Percentiles rank a stretch among this genome's conserved stretches.
Evolutionary conservation across 805 yeast genomes (phyloP).

Genomic region (Tetrapisispora arboricola): DNA sequence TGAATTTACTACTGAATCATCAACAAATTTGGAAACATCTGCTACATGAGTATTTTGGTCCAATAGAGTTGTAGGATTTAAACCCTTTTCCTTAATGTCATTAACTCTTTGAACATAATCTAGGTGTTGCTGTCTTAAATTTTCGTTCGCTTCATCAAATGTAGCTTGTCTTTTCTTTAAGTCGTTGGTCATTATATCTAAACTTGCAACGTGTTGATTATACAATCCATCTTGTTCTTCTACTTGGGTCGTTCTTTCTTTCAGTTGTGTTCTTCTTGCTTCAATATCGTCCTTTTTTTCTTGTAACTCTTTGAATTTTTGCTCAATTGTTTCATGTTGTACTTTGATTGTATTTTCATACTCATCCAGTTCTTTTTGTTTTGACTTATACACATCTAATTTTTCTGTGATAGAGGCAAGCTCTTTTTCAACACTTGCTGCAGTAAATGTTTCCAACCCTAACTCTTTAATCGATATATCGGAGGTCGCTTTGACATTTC

Average conservation of each 20-base stretch:
- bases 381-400: slow-evolving; percentile 16
- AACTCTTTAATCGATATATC: slow-evolving; percentile 64
- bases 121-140: slow-evolving; percentile 30
- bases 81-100: slow-evolving; percentile 22
- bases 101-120: slow-evolving; percentile 30
- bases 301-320: slow-evolving; percentile 25
- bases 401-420: slow-evolving; percentile 28
- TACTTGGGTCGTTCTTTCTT: slow-evolving; percentile 27
- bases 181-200: slow-evolving; percentile 28
- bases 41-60: slow-evolving; percentile 8
- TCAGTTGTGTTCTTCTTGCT: slow-evolving; percentile 28
- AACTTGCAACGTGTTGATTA: slow-evolving; percentile 30
- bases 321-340: slow-evolving; percentile 29
- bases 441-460: slow-evolving; percentile 47
- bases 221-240: slow-evolving; percentile 30
- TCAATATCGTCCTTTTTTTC: slow-evolving; percentile 29
- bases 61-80: not conserved
- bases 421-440: slow-evolving; percentile 35
- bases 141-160: slow-evolving; percentile 33
- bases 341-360: slow-evolving; percentile 32
- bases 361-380: slow-evolving; percentile 30
- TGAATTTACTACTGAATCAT: slow-evolving; percentile 25
- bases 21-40: slow-evolving; percentile 15
- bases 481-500: slow-evolving; percentile 51
- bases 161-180: slow-evolving; percentile 30